Evolutionary conservation across 1,139 yeast species (phyloP).

Genomic region (Saccharomyces hybrid): DNA sequence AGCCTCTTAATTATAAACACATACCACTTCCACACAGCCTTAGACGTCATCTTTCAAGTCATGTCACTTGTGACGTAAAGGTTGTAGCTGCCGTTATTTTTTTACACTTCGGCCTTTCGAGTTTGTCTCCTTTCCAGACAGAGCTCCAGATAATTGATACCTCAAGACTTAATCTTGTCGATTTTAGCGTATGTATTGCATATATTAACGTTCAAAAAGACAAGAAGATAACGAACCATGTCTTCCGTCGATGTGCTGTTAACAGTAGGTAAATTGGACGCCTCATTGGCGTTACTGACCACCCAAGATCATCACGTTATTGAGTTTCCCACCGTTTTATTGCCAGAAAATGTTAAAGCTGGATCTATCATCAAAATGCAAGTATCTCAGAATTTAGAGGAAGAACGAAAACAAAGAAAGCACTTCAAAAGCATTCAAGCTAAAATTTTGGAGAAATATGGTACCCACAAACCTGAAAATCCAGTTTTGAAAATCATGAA

Average conservation of each 20-base stretch:
- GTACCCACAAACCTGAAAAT: slow-evolving; percentile 59
- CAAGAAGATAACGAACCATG: slow-evolving; percentile 8
- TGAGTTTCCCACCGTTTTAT: slow-evolving; percentile 86
- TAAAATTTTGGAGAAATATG: slow-evolving; percentile 65
- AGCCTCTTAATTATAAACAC: neutral
- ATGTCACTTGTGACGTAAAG: neutral
- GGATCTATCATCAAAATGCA: slow-evolving; percentile 88
- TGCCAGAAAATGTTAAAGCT: slow-evolving; percentile 86
- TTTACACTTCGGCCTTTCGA: neutral
- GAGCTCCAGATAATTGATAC: neutral
- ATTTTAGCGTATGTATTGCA: neutral
- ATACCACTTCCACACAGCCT: neutral
- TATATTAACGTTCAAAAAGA: neutral
- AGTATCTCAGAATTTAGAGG: slow-evolving; percentile 71
- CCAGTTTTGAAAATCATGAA: slow-evolving; percentile 71
- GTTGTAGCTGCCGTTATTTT: neutral
- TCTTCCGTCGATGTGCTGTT: slow-evolving; percentile 51
- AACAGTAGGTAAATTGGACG: slow-evolving; percentile 93
- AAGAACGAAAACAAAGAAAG: slow-evolving; percentile 54
- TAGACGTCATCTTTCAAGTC: neutral
- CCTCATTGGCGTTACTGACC: slow-evolving; percentile 81
- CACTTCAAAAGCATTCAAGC: slow-evolving; percentile 63
- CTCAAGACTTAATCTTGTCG: neutral
- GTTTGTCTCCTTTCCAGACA: neutral
- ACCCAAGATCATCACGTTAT: slow-evolving; percentile 91